A percentile compares a stretch with the other conserved stretches of the same genome.
phyloP scores from a whole-genome alignment of 352 stramenopile genomes.

The Globisporangium perplexum region DNA sequence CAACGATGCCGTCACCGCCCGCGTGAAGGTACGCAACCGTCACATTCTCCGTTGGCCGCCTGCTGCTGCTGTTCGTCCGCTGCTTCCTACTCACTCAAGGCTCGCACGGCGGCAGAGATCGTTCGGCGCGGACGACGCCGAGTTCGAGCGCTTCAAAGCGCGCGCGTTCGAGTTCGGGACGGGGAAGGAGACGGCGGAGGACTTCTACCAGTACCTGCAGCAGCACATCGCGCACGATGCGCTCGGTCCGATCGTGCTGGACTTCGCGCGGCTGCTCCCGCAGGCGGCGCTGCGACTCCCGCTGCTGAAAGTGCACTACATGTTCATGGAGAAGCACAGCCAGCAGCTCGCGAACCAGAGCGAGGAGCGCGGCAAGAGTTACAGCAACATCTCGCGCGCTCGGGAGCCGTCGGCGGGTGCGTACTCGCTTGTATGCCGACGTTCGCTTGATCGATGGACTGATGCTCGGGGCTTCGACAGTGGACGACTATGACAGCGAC shows the following conservation, averaged over 20 bases:
- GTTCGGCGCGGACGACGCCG: conserved; percentile 42
- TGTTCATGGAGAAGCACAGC: conserved; percentile 26
- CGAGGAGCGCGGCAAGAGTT: conserved; percentile 59
- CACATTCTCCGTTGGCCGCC: too few relatives aligned
- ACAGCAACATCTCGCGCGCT: conserved; percentile 33
- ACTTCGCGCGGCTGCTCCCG: conserved; percentile 73
- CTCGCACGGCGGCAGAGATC: conserved; percentile 8
- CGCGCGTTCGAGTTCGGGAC: conserved; percentile 74
- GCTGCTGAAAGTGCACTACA: conserved; percentile 64
- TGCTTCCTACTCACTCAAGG: not conserved
- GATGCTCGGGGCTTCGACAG: not conserved
- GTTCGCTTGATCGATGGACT: conserved; percentile 3
- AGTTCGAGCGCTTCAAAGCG: conserved; percentile 77
- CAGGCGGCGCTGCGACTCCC: conserved; percentile 55
- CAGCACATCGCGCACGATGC: conserved; percentile 42
- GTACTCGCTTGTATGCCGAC: too few relatives aligned
- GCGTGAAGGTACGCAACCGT: conserved; percentile 34
- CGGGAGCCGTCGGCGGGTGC: conserved; percentile 26
- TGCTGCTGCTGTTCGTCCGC: not conserved
- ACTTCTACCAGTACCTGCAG: conserved; percentile 67
- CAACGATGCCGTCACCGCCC: conserved; percentile 72
- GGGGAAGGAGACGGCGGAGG: conserved; percentile 48
- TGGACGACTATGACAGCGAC: conserved; percentile 31
- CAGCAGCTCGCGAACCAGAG: conserved; percentile 21
- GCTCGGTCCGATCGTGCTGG: conserved; percentile 66